Base-by-base conservation (phyloP, 2,329 filamentous ascomycete genomes). In the Aspergillus terreus region DNA sequence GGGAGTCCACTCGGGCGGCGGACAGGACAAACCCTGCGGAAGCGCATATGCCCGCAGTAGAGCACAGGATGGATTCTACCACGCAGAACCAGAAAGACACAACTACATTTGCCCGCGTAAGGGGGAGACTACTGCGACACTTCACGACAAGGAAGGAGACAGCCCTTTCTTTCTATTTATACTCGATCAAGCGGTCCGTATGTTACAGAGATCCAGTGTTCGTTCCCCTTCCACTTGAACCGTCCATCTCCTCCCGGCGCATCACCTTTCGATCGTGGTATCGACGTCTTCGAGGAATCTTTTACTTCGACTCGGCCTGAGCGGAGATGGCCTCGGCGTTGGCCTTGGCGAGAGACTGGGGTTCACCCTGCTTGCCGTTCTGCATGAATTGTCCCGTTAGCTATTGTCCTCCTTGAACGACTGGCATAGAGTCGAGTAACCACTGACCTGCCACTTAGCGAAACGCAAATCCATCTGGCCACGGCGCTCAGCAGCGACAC, bases 341-440 rank as follows among this genome's bases (percentile, higher is more conserved):
- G 55, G 78, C 81, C 51, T 74, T 67, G 54, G 75, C 83, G 62
- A 96, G 78, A 71, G 80, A 84, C 83, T 89, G 88, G 69, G 79
- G 63, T 44, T 97, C 92, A 72, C 90, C 88, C 80, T 95, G 90
- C 85, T 96, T 96, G 81, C 94, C 94, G 78, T 91, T 90, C 94
- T 97, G 75, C 74, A 53, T 53, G 14, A 55, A 51, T 52, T 10
- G n/a, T 21, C 38, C 58, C 46, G 62, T 73, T 63, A 75, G 72
- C 58, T 59, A 49, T 50, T 44, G 19, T 19, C 11, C 23, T 44
- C 45, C 46, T 47, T 35, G 36, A 41, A 55, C 43, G 44, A 45
- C 36, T 23, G 42, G n/a, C 12, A 25, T 14, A 42, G 12, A 12
- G 36, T 9, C 33, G 14, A 49, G 66, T 43, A 44, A 36, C 56